These are phyloP conservation scores for Shiraia bambusicola DNA, from an alignment of 2,329 filamentous ascomycete genomes.

Conservation along the genomic window DNA sequence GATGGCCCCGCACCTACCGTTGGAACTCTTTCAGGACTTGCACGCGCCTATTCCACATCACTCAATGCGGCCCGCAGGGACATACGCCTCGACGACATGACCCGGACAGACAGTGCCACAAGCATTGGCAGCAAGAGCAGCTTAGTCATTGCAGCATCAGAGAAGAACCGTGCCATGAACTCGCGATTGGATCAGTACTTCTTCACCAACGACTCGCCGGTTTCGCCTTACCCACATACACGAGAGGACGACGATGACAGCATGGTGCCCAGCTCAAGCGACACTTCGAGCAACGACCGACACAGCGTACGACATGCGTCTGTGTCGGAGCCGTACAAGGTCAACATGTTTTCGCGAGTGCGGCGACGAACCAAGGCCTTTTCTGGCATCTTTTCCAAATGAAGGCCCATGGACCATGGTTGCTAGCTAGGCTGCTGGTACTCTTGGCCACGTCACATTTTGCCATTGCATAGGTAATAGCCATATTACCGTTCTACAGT, in stretches of 20 bases:
- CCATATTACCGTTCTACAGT: constrained; percentile 15
- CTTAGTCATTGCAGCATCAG: constrained; percentile 38
- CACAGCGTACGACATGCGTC: constrained; percentile 33
- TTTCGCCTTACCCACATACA: constrained; percentile 28
- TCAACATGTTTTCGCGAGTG: constrained; percentile 38
- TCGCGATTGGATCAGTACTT: constrained; percentile 44
- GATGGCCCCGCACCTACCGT: constrained; percentile 42
- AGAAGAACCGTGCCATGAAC: constrained; percentile 46
- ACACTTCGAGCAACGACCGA: constrained; percentile 39
- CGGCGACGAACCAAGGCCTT: constrained; percentile 41
- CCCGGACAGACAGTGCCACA: constrained; percentile 39
- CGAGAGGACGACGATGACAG: constrained; percentile 37
- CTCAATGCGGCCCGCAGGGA: constrained; percentile 42
- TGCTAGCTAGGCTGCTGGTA: too few species aligned
- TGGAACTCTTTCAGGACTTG: constrained; percentile 44
- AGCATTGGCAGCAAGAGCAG: constrained; percentile 39
- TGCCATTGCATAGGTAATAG: constrained; percentile 17
- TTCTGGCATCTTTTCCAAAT: constrained; percentile 42
- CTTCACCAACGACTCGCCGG: constrained; percentile 25
- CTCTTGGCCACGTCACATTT: constrained; percentile 13
- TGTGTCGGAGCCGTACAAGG: constrained; percentile 31
- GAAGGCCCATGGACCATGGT: too few species aligned
- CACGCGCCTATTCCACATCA: constrained; percentile 43
- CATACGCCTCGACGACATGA: constrained; percentile 40
- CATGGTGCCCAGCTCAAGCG: constrained; percentile 33